Percentiles rank a stretch among this genome's conserved stretches.
These are phyloP conservation scores for Purpureocillium lavendulum DNA, from an alignment of 2,329 filamentous ascomycete species.

Conservation along the genomic window DNA sequence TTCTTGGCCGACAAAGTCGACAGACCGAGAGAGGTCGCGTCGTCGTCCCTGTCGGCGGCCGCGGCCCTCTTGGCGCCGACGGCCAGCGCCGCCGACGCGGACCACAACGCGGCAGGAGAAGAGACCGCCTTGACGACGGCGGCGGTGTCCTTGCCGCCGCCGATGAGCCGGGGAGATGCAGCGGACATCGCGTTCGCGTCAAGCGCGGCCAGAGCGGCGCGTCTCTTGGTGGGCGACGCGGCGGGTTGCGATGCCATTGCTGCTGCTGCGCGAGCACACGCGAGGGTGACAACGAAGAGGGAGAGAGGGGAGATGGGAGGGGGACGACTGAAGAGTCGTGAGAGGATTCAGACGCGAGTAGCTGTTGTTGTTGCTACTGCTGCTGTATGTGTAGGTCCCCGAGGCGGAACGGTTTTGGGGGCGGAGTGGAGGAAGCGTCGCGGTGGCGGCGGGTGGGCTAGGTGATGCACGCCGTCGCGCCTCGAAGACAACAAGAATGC, in stretches of 20 bases:
- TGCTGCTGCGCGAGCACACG: no score
- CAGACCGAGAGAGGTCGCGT: conserved; percentile 4
- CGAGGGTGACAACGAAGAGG: no score
- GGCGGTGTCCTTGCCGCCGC: conserved; percentile 5
- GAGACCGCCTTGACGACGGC: background rate
- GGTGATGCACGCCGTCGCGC: no score
- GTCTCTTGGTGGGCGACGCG: conserved; percentile 34
- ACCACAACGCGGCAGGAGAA: background rate
- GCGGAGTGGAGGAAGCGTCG: no score
- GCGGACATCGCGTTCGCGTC: conserved; percentile 36
- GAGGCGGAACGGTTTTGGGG: no score
- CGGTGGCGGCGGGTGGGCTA: no score
- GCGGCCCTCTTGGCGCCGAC: conserved; percentile 13
- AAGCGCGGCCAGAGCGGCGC: conserved; percentile 38
- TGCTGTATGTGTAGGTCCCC: no score
- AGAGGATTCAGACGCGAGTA: no score
- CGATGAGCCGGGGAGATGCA: conserved; percentile 13
- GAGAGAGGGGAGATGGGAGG: no score
- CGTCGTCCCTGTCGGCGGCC: conserved; percentile 12
- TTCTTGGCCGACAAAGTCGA: conserved; percentile 23
- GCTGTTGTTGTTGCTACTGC: no score
- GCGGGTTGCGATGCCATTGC: background rate
- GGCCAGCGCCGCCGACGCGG: conserved; percentile 6
- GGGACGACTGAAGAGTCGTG: no score
- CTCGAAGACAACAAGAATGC: no score